Percentiles rank a stretch among this genome's conserved stretches.
Conservation (phyloP, 1,284 basidiomycete genomes). For the Cutaneotrichosporon sp. region DNA sequence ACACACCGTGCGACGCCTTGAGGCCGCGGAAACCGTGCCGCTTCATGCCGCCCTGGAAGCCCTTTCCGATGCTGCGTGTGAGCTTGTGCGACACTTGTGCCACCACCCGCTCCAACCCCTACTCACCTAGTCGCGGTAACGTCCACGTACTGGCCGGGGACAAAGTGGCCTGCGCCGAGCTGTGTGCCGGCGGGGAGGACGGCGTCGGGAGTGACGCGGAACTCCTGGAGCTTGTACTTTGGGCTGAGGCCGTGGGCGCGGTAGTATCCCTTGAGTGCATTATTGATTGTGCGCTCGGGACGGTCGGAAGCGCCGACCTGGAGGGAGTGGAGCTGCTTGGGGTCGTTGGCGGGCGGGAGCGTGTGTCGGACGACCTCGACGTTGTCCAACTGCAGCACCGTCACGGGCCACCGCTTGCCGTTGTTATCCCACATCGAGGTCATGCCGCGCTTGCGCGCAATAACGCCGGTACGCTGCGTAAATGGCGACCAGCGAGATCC, state of each 20-base stretch:
- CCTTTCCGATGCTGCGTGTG: conserved; percentile 79
- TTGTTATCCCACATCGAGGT: conserved; percentile 86
- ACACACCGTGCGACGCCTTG: conserved; percentile 92
- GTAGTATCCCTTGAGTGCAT: conserved; percentile 82
- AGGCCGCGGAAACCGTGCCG: conserved; percentile 89
- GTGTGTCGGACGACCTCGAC: conserved; percentile 48
- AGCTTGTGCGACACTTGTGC: neutral
- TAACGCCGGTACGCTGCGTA: conserved; percentile 85
- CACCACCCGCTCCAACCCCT: neutral
- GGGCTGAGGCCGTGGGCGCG: conserved; percentile 71
- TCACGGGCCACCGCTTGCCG: conserved; percentile 81
- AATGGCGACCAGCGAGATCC: conserved; percentile 65
- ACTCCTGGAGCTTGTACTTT: conserved; percentile 85
- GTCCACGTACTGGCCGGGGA: conserved; percentile 95
- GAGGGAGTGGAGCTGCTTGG: conserved; percentile 68
- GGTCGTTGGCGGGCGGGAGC: conserved; percentile 27
- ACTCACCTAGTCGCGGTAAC: conserved; percentile 85
- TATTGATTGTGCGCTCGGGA: conserved; percentile 61
- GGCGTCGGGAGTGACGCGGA: conserved; percentile 80
- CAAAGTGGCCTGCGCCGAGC: conserved; percentile 88
- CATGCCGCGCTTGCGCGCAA: conserved; percentile 96
- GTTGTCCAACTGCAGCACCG: conserved; percentile 64
- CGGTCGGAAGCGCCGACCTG: conserved; percentile 76
- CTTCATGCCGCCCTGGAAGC: conserved; percentile 97
- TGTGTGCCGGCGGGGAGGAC: conserved; percentile 84